Base-by-base conservation (phyloP, 176 grass and related monocot species). In the Alopecurus myosuroides region DNA sequence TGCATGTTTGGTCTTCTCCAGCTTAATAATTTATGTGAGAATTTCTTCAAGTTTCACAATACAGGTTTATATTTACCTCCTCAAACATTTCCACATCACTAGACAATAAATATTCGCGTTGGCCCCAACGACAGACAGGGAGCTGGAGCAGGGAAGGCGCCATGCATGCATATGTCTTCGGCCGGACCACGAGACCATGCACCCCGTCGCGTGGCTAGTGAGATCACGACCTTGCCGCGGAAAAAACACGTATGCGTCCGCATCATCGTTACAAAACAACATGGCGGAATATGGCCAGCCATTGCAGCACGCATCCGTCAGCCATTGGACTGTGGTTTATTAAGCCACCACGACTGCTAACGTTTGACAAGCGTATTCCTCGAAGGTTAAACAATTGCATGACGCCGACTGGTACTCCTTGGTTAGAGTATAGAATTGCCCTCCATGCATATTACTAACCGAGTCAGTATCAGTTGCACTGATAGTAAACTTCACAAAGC, bases 221-320 rank as follows among this genome's bases (percentile, higher is more conserved):
- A 70, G 71, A 82, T 72, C 51, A 52, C 62, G 78, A 71, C 23
- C 50, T 12, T 70, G 70, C 37, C 17, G 11, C 13, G 11, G 17
- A 36, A 77, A 48, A 81, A 81, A 25, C 13, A 17, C 8, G 23
- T 44, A 44, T n/a, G 25, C 28, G 49, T 60, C 45, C 22, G 28
- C 29, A 37, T 68, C 82, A 67, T 22, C 28, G 37, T 29, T 51
- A 33, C 4, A n/a, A 23, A 52, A 70, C 83, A 70, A 23, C 12
- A 15, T 11, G 51, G 62, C 7, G 13, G 71, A 86, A 89, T 71
- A 85, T 81, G 29, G 49, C 17, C 72, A 90, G 62, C 28, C 30
- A 17, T 14, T 26, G 70, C 58, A 45, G 42, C 62, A 71, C 77
- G 70, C 15, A 81, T 7, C 37, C 9, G 40, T 36, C 58, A 26